Percentiles rank a stretch among this genome's conserved stretches.
These are phyloP conservation scores for Sclerotinia borealis DNA, from an alignment of 2,329 filamentous ascomycete species.

Conservation along the genomic window DNA sequence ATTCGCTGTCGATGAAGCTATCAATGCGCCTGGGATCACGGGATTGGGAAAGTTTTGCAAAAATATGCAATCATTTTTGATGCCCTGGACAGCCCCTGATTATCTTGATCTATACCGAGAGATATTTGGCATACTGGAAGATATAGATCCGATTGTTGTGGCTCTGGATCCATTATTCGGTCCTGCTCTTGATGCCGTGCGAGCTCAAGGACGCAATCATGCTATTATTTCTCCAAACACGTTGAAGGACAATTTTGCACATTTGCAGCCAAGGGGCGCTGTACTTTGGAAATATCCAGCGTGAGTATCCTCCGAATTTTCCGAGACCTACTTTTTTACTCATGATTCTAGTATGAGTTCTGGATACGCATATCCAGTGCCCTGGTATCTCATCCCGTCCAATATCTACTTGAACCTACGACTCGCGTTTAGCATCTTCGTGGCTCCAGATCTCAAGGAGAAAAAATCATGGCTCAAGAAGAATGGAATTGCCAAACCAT, in stretches of 20 bases:
- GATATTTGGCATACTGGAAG: conserved; percentile 33
- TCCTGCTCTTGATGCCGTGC: conserved; percentile 38
- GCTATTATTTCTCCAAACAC: conserved; percentile 35
- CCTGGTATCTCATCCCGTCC: conserved; percentile 36
- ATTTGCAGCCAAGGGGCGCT: conserved; percentile 33
- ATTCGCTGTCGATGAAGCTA: neutral
- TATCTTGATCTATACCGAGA: conserved; percentile 37
- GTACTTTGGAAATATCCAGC: conserved; percentile 36
- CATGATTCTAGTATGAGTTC: conserved; percentile 25
- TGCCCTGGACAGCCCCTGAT: conserved; percentile 34
- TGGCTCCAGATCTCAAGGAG: conserved; percentile 13
- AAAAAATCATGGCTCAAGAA: conserved; percentile 23
- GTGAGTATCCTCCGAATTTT: conserved; percentile 22
- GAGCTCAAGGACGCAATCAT: conserved; percentile 35
- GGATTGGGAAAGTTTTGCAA: conserved; percentile 16
- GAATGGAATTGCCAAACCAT: conserved; percentile 18
- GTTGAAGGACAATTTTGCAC: conserved; percentile 35
- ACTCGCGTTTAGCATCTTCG: conserved; percentile 16
- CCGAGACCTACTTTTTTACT: neutral
- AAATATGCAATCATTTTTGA: conserved; percentile 24
- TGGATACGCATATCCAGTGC: conserved; percentile 40
- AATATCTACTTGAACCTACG: conserved; percentile 37
- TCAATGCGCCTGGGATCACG: neutral
- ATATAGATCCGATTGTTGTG: conserved; percentile 35
- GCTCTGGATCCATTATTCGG: conserved; percentile 39